Percentiles rank a stretch among this genome's conserved stretches.
These are phyloP conservation scores for Yamadazyma dendronema DNA, from an alignment of 1,139 yeast species.

Conservation along the genomic window DNA sequence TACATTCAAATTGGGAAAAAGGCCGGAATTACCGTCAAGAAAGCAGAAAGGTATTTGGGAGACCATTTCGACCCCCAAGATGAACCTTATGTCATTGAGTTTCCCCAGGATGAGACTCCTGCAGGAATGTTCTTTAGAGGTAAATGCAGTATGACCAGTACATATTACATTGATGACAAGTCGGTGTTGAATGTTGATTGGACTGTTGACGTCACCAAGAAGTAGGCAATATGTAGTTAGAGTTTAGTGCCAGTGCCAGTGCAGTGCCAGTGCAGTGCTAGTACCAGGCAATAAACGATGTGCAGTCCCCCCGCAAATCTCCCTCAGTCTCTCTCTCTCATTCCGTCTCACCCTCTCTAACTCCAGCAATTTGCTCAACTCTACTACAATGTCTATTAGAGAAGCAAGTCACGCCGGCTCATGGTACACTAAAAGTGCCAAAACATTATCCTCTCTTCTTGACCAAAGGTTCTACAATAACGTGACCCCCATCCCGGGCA, in stretches of 20 bases:
- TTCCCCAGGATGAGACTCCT: conserved; percentile 40
- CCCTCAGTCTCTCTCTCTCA: not conserved
- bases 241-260: too few relatives aligned
- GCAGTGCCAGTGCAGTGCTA: too few relatives aligned
- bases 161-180: conserved; percentile 34
- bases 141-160: conserved; percentile 30
- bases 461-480: conserved; percentile 27
- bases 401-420: conserved; percentile 71
- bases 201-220: conserved; percentile 35
- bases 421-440: conserved; percentile 66
- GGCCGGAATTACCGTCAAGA: conserved; percentile 37
- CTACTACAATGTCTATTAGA: conserved; percentile 6
- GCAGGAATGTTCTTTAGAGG: conserved; percentile 44
- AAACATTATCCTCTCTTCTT: conserved; percentile 48
- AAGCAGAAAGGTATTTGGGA: conserved; percentile 32
- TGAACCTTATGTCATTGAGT: conserved; percentile 26
- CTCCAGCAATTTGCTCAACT: too few relatives aligned
- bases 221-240: conserved; percentile 15
- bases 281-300: too few relatives aligned
- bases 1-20: conserved; percentile 41
- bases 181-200: conserved; percentile 30
- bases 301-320: not conserved
- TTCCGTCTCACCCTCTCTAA: not conserved
- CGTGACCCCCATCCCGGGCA: conserved; percentile 40
- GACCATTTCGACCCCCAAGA: conserved; percentile 29